Evolutionary conservation across 2,329 filamentous ascomycete genomes (phyloP), one percentile per base, ranked within the genome.

Genomic region (Aspergillus brunneoviolaceus): DNA sequence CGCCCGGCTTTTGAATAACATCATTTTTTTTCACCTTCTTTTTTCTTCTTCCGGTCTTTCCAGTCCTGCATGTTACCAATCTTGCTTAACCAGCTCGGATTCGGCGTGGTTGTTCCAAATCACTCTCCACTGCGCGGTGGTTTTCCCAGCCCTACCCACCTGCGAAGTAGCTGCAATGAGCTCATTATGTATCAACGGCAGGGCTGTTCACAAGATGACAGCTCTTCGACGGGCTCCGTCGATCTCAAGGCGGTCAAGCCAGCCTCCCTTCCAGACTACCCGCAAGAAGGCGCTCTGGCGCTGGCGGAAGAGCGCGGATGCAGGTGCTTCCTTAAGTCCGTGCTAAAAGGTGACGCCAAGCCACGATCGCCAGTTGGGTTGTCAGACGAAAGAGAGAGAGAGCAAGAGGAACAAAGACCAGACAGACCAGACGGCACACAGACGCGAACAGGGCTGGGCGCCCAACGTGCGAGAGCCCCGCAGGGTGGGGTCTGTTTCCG

Each of bases 291-390:
- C 16, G 61, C 60, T 63, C 58, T 48, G 56, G 60, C 62, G 62
- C 60, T 48, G 56, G 60, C 62, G 62, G 62, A 64, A 63, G 55
- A 27, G 35, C 62, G 60, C 62, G 62, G 62, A 64, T 64, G 60
- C 52, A 48, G 56, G 53, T 58, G 55, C 49, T 29, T 52, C 56
- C 45, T 39, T 42, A n/a, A 49, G 55, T 58, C 59, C 56, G 59
- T 55, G 51, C 21, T 52, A 29, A 29, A 29, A 29, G 31, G 53
- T 49, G 53, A 55, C 42, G 53, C 53, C 53, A 55, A 55, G 53
- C 53, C 53, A n/a, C 23, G 53, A 55, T 55, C 53, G 45, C 60
- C 60, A 31, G 51, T 66, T 59, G 59, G 62, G 59, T 63, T 65
- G 63, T 65, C 61, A 63, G 60, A 64, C 61, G 65, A 57, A n/a